Evolutionary conservation across 306 rosid species (phyloP), one percentile per base, ranked within the genome.

Genomic region (Acacia melanoxylon): DNA sequence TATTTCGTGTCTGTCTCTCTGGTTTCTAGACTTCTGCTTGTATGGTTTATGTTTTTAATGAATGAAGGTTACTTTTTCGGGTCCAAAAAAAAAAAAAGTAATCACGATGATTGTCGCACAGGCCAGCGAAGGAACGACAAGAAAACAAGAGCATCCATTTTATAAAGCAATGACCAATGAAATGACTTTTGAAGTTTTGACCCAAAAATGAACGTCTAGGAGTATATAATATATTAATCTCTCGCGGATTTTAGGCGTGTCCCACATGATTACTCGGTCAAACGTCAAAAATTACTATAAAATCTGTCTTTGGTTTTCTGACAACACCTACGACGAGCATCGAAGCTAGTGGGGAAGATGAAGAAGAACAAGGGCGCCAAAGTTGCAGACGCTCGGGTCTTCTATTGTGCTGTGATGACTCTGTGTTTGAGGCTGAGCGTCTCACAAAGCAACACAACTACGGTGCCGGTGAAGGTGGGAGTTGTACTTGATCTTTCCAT

Each of bases 391-490:
- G 69, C 69, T 1, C 37, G 29, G 20, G 3, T 6, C n/a, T 63
- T 63, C 40, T 63, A 6, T 29, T 63, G 69, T 41, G 31, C n/a
- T 63, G n/a, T 63, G 37, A 63, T 63, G 8, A 37, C 41, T 29
- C 40, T 63, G 4, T 63, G 69, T 29, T 63, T 29, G 41, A 63
- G 15, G 41, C 37, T 63, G 69, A 16, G 69, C 40, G 10, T 13
- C 11, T 29, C 73, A 22, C 78, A 84, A 22, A 31, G 41, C 25
- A 87, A 76, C 46, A 45, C 77, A 16, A 75, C 35, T 6, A 44
- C 42, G 7, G 52, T 51, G n/a, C 20, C 41, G 51, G 91, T 90
- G 59, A 85, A 90, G 10, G 86, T 87, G 5, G 92, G 91, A 27
- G 81, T 67, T 4, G 40, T 91, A 33, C 80, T 87, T 52, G 83